phyloP scores from a whole-genome alignment of 768 basidiomycete species.

The Tylopilus cervinicoccineus region DNA sequence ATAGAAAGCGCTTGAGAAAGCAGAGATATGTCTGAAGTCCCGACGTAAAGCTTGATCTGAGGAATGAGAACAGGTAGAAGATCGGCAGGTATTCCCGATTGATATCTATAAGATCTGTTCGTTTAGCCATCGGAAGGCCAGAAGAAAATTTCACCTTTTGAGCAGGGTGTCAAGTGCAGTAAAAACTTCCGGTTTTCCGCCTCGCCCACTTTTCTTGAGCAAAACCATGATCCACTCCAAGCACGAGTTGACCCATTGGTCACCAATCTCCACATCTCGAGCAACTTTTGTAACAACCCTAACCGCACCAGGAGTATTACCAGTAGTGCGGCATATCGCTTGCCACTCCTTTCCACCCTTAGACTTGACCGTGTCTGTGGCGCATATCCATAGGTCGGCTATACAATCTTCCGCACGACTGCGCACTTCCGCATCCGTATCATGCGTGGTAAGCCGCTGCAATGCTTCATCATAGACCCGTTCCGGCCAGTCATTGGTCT shows the following conservation, averaged over 20 bases:
- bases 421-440: slow-evolving; percentile 91
- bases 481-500: slow-evolving; percentile 62
- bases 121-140: neutral
- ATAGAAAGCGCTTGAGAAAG: slow-evolving; percentile 69
- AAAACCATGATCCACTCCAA: slow-evolving; percentile 74
- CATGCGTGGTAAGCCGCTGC: slow-evolving; percentile 63
- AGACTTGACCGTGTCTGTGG: slow-evolving; percentile 62
- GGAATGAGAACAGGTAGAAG: slow-evolving; percentile 62
- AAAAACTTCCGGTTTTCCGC: slow-evolving; percentile 79
- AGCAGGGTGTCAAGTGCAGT: slow-evolving; percentile 69
- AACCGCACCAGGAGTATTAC: slow-evolving; percentile 72
- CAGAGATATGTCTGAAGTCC: slow-evolving; percentile 71
- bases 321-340: slow-evolving; percentile 63
- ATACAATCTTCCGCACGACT: slow-evolving; percentile 77
- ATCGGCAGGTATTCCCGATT: slow-evolving; percentile 45
- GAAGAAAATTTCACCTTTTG: slow-evolving; percentile 45
- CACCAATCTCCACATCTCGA: slow-evolving; percentile 60
- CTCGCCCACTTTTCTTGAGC: slow-evolving; percentile 72
- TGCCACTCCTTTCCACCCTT: slow-evolving; percentile 80
- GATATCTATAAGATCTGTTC: slow-evolving; percentile 35
- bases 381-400: slow-evolving; percentile 85
- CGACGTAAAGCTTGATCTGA: slow-evolving; percentile 74
- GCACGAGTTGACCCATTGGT: slow-evolving; percentile 79
- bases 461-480: slow-evolving; percentile 73
- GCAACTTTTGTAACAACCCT: slow-evolving; percentile 84